Evolutionary conservation across 148 eudicot species (phyloP).

Genomic region (Mesembryanthemum crystallinum): DNA sequence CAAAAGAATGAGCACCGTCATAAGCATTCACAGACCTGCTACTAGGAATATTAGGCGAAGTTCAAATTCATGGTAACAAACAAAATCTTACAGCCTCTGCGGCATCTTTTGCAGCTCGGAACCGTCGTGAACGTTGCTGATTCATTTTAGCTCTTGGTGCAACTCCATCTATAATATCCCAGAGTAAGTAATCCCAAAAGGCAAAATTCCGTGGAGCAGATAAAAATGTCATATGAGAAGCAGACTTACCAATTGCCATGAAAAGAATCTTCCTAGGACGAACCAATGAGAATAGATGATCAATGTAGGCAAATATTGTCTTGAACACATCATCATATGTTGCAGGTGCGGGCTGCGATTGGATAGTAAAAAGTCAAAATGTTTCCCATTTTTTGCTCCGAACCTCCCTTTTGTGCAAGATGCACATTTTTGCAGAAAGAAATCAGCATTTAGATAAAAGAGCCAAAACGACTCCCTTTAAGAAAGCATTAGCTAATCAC

Average conservation of each 20-base stretch:
- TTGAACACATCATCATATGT: conserved; percentile 89
- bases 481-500: neutral
- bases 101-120: conserved; percentile 99
- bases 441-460: neutral
- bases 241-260: conserved; percentile 83
- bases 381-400: neutral
- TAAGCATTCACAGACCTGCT: conserved; percentile 7
- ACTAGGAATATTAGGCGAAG: neutral
- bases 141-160: conserved; percentile 99
- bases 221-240: neutral
- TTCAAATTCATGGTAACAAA: neutral
- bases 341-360: conserved; percentile 83
- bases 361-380: neutral
- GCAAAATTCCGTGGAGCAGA: neutral
- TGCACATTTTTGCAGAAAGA: neutral
- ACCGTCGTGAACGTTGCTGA: conserved; percentile 95
- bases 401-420: neutral
- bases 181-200: conserved; percentile 1
- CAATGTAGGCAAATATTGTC: conserved; percentile 88
- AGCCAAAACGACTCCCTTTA: neutral
- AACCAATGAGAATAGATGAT: conserved; percentile 76
- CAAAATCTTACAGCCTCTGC: conserved; percentile 74
- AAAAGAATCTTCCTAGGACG: conserved; percentile 95
- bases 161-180: conserved; percentile 72
- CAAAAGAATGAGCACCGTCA: conserved; percentile 17